phyloP scores from a whole-genome alignment of 805 yeast genomes.

The Hanseniaspora mollemarum region DNA sequence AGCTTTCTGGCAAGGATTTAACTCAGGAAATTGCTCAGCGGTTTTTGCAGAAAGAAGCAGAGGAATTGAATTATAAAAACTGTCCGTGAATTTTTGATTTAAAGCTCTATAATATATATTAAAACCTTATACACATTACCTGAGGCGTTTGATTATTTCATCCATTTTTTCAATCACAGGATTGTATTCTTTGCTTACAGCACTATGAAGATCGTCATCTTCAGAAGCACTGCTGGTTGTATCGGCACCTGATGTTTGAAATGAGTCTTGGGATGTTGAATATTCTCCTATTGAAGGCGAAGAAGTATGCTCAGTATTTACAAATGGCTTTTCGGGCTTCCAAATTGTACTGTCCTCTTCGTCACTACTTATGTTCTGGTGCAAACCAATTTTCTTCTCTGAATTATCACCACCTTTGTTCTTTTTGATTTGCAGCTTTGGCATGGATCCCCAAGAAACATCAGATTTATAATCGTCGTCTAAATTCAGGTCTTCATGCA shows the following conservation, averaged over 20 bases:
- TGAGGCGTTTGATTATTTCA: constrained; percentile 22
- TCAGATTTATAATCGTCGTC: constrained; percentile 26
- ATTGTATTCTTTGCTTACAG: constrained; percentile 43
- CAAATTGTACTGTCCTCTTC: constrained; percentile 19
- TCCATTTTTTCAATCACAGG: constrained; percentile 45
- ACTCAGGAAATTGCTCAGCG: constrained; percentile 34
- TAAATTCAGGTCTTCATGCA: constrained; percentile 25
- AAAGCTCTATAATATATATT: neutral
- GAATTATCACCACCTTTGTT: constrained; percentile 16
- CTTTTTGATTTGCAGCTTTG: constrained; percentile 25
- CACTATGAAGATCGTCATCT: constrained; percentile 31
- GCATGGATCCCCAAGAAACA: constrained; percentile 27
- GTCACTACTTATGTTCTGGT: constrained; percentile 17
- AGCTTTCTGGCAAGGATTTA: constrained; percentile 35
- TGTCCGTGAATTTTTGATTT: neutral
- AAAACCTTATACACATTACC: neutral
- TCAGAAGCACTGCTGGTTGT: constrained; percentile 12
- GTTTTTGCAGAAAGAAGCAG: neutral
- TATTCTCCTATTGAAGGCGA: constrained; percentile 37
- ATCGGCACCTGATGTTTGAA: constrained; percentile 24
- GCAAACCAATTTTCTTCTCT: neutral
- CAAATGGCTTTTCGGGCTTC: constrained; percentile 21
- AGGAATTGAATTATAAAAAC: neutral
- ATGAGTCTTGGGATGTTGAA: constrained; percentile 32
- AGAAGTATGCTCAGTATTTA: constrained; percentile 27